Evolutionary conservation across 306 rosid species (phyloP).

Genomic region (Datisca glomerata): DNA sequence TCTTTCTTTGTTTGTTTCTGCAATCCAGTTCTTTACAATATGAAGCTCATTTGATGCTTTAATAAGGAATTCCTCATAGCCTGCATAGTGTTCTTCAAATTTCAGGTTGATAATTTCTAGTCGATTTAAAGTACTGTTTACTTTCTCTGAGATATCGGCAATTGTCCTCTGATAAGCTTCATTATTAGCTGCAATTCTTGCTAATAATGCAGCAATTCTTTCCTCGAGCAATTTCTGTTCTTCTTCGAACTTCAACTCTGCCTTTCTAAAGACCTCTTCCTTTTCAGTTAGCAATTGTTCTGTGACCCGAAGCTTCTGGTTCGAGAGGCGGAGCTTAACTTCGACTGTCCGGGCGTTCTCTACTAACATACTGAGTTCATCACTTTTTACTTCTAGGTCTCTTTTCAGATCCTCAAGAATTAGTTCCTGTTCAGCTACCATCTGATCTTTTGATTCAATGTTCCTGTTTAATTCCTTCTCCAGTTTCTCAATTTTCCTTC

Average conservation of each 20-base stretch:
- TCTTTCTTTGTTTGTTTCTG: slow-evolving; percentile 28
- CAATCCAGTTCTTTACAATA: slow-evolving; percentile 36
- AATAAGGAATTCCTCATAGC: slow-evolving; percentile 22
- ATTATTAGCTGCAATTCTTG: slow-evolving; percentile 32
- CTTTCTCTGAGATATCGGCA: slow-evolving; percentile 21
- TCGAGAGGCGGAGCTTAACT: slow-evolving; percentile 87
- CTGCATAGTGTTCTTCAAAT: slow-evolving; percentile 23
- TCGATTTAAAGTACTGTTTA: slow-evolving; percentile 25
- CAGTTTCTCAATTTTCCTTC: slow-evolving; percentile 46
- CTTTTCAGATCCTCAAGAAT: slow-evolving; percentile 53
- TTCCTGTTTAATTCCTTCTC: slow-evolving; percentile 25
- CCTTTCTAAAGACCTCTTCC: slow-evolving; percentile 52
- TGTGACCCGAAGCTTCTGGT: slow-evolving; percentile 95
- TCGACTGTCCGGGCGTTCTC: slow-evolving; percentile 56
- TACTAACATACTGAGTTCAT: slow-evolving; percentile 38
- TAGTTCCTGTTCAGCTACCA: slow-evolving; percentile 47
- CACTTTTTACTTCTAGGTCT: slow-evolving; percentile 63
- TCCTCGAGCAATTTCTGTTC: slow-evolving; percentile 53
- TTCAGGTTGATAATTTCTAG: slow-evolving; percentile 37
- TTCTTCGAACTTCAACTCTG: slow-evolving; percentile 47
- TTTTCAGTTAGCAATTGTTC: slow-evolving; percentile 75
- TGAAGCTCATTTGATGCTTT: slow-evolving; percentile 41
- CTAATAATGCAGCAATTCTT: slow-evolving; percentile 34
- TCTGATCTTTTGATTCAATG: slow-evolving; percentile 41
- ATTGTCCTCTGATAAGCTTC: slow-evolving; percentile 41